phyloP scores from a whole-genome alignment of 2,329 filamentous ascomycete species.

The Xylariaceae sp. region DNA sequence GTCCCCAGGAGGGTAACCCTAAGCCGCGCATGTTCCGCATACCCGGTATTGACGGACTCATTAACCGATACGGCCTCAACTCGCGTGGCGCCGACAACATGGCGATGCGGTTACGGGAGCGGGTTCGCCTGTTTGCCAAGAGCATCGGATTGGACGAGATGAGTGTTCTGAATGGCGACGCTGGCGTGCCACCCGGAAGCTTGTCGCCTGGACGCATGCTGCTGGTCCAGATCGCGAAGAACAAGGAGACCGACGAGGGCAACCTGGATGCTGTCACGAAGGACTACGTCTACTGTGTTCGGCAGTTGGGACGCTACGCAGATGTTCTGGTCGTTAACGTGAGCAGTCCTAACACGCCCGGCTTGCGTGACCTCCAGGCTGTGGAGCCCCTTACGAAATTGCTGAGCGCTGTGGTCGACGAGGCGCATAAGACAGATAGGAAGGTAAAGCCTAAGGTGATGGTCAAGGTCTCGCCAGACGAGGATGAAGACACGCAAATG shows the following conservation, averaged over 20 bases:
- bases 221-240: conserved; percentile 93
- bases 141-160: conserved; percentile 64
- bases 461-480: conserved; percentile 97
- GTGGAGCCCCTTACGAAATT: conserved; percentile 77
- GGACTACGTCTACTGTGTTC: conserved; percentile 85
- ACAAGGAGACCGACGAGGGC: conserved; percentile 81
- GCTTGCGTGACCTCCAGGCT: conserved; percentile 80
- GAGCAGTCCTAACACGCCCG: conserved; percentile 92
- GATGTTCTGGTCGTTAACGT: conserved; percentile 98
- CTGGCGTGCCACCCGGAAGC: conserved; percentile 76
- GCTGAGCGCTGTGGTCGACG: conserved; percentile 73
- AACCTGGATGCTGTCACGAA: conserved; percentile 77
- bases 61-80: conserved; percentile 96
- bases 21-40: conserved; percentile 84
- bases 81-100: conserved; percentile 84
- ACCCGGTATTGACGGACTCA: conserved; percentile 75
- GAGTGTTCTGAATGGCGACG: conserved; percentile 70
- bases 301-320: conserved; percentile 76
- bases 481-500: conserved; percentile 79
- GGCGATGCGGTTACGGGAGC: conserved; percentile 69
- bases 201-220: conserved; percentile 70
- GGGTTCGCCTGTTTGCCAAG: conserved; percentile 72
- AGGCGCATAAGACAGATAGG: conserved; percentile 64
- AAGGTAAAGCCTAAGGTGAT: conserved; percentile 76
- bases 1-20: conserved; percentile 83